Evolutionary conservation across 176 grass and related monocot genomes (phyloP).

Genomic region (Puya raimondii): DNA sequence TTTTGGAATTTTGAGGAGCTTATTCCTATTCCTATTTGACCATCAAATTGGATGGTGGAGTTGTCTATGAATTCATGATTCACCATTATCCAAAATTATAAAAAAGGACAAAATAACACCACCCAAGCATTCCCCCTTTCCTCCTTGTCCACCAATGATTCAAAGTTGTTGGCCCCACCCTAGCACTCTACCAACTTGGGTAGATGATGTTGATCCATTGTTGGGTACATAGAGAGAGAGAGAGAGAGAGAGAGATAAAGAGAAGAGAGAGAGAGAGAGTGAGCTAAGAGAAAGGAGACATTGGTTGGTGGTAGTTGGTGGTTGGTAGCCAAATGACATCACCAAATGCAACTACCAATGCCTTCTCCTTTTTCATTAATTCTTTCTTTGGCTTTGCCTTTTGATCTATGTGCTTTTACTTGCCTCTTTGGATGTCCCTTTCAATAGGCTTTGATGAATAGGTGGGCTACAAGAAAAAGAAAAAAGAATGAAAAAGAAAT

Average conservation of each 20-base stretch:
- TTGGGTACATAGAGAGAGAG: conserved; percentile 5
- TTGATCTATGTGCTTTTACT: conserved; percentile 14
- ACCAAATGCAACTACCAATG: conserved; percentile 20
- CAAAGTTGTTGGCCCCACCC: conserved; percentile 18
- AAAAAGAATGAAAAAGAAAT: conserved; percentile 1
- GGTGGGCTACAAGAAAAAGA: conserved; percentile 17
- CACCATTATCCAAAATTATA: conserved; percentile 14
- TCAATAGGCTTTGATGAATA: conserved; percentile 16
- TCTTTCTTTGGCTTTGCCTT: background rate
- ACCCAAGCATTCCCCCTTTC: conserved; percentile 20
- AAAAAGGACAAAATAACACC: conserved; percentile 23
- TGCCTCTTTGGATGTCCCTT: conserved; percentile 18
- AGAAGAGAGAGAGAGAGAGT: conserved; percentile 15
- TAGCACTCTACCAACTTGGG: conserved; percentile 13
- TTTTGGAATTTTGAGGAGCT: background rate
- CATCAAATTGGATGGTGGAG: conserved; percentile 19
- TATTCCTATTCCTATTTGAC: conserved; percentile 30
- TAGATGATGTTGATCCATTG: background rate
- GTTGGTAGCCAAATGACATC: conserved; percentile 52
- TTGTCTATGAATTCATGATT: conserved; percentile 20
- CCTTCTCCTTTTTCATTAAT: conserved; percentile 11
- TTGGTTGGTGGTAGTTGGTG: conserved; percentile 45
- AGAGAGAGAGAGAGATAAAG: conserved; percentile 3
- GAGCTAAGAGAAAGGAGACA: conserved; percentile 5
- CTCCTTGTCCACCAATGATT: conserved; percentile 11